Evolutionary conservation across 805 yeast species (phyloP), one percentile per base, ranked within the genome.

Genomic region (Kuraishia piskuri): DNA sequence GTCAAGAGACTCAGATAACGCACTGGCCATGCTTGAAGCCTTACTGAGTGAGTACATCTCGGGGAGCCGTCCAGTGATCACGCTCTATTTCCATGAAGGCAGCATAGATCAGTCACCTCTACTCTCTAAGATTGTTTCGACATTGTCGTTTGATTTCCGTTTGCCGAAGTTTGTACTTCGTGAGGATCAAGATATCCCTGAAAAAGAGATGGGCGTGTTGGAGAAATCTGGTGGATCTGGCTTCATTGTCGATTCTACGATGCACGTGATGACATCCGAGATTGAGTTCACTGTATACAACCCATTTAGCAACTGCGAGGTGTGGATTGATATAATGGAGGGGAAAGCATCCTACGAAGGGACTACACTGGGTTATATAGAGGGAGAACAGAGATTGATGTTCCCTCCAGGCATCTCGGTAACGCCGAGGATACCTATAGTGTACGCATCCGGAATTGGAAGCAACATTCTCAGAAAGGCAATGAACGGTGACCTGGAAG

Each of bases 261-360:
- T 83, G 66, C 86, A 83, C 62, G 57, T 83, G 2, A 66, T 82
- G 66, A 67, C 77, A 0, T 77, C 83, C 0, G 82, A 80, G 49
- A 71, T 80, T 4, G 84, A 81, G 58, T 60, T 83, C 53, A 74
- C 76, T 0, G 68, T 82, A 0, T 79, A 62, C 63, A 83, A 83
- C 58, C 88, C 88, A 1, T 58, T 83, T 1, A 53, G 57, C 3
- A 81, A 83, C 58, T 62, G 71, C n/a, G 76, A 71, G 17, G 64
- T 78, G 0, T 59, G 65, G n/a, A 64, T 79, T 14, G 66, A 66
- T 9, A 65, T 83, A 20, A 55, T 68, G 20, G 70, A 70, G 44
- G 84, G 79, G 1, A 71, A 69, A 51, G 86, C 86, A 0, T 67
- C 68, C 1, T 73, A 74, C 56, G 72, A 78, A 48, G 82, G 73